These are phyloP conservation scores for Begonia loranthoides DNA, from an alignment of 306 rosid genomes.

Conservation along the genomic window DNA sequence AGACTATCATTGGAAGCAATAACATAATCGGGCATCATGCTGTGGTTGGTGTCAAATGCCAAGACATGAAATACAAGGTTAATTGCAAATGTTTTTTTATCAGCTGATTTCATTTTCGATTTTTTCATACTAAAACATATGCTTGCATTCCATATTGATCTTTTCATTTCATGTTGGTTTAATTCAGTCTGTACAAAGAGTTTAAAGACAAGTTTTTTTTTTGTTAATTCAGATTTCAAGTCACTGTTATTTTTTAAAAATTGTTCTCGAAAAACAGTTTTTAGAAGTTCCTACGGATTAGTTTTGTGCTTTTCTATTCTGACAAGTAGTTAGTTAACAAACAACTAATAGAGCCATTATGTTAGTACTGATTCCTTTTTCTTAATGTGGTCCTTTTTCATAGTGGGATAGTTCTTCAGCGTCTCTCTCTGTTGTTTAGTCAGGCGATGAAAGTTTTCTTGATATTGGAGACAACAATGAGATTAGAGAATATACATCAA, in stretches of 20 bases:
- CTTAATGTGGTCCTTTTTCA: no score
- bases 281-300: neutral
- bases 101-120: neutral
- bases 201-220: no score
- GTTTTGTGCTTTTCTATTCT: no score
- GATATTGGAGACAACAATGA: conserved; percentile 81
- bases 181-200: no score
- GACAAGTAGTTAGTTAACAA: no score
- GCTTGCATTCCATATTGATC: no score
- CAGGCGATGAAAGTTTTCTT: conserved; percentile 75
- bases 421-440: conserved; percentile 26
- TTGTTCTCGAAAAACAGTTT: conserved; percentile 4
- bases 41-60: conserved; percentile 73
- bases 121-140: no score
- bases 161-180: no score
- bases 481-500: conserved; percentile 65
- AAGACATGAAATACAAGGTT: conserved; percentile 84
- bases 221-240: no score
- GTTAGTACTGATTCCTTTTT: no score
- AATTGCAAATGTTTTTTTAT: conserved; percentile 7
- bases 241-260: neutral
- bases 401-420: no score
- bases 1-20: conserved; percentile 55
- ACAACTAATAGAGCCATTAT: no score
- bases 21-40: conserved; percentile 85